These are phyloP conservation scores for Ramichloridium luteum DNA, from an alignment of 2,329 filamentous ascomycete genomes.

Conservation along the genomic window DNA sequence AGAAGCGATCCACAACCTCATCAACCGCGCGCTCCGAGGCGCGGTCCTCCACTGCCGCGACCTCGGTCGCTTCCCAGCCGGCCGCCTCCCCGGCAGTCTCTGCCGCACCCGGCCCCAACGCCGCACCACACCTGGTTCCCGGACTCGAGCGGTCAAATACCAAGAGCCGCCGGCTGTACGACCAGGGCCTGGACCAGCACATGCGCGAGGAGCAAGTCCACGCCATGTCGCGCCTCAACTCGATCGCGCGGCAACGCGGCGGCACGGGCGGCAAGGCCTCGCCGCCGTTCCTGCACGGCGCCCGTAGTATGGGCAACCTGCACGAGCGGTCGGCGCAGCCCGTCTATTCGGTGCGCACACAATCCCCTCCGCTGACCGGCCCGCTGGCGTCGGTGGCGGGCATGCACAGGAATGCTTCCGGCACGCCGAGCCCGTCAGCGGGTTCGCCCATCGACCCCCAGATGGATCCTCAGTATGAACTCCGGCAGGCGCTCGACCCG, in stretches of 20 bases:
- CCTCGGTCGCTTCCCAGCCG: conserved; percentile 68
- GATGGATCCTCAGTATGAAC: conserved; percentile 46
- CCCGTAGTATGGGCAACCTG: conserved; percentile 55
- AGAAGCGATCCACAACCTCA: conserved; percentile 68
- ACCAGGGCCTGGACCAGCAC: conserved; percentile 67
- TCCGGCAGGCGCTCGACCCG: conserved; percentile 54
- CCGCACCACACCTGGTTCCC: conserved; percentile 12
- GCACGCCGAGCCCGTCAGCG: conserved; percentile 28
- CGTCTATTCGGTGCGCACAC: conserved; percentile 20
- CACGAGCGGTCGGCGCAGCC: conserved; percentile 31
- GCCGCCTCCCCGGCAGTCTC: conserved; percentile 22
- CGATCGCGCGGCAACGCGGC: conserved; percentile 53
- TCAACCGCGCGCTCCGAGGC: conserved; percentile 62
- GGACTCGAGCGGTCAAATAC: conserved; percentile 53
- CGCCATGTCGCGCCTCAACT: conserved; percentile 67
- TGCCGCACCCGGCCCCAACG: conserved; percentile 14
- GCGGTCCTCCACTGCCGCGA: conserved; percentile 75
- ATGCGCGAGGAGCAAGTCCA: conserved; percentile 69
- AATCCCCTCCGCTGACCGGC: conserved; percentile 28
- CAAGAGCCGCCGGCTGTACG: conserved; percentile 66
- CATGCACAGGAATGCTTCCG: conserved; percentile 21
- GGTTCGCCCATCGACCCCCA: conserved; percentile 50
- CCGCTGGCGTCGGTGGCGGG: conserved; percentile 22
- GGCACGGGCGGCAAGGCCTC: conserved; percentile 39
- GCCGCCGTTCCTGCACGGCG: conserved; percentile 20